phyloP scores from a whole-genome alignment of 805 yeast genomes.

The Lachancea sp. region DNA sequence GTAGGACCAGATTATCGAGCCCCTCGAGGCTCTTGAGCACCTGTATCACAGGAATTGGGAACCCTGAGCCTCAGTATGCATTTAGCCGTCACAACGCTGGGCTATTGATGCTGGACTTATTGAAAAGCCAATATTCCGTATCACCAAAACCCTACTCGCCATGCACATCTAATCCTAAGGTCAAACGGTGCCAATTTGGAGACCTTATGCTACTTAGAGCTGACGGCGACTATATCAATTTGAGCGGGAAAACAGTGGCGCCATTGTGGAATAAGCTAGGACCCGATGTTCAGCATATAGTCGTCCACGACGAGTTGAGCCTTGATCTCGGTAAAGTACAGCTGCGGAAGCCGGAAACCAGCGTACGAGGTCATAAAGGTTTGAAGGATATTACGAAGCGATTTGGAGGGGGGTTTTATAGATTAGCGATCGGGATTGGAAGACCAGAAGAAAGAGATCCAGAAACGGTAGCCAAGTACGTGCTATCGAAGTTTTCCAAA shows the following conservation, averaged over 20 bases:
- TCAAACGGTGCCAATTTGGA: constrained; percentile 14
- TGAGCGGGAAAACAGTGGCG: constrained; percentile 53
- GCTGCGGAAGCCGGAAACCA: constrained; percentile 50
- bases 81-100: constrained; percentile 79
- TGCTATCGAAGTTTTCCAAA: constrained; percentile 46
- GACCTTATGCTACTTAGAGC: constrained; percentile 45
- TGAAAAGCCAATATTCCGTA: constrained; percentile 23
- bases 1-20: neutral
- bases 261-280: constrained; percentile 42
- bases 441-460: constrained; percentile 45
- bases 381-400: constrained; percentile 48
- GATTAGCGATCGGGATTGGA: constrained; percentile 74
- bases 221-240: constrained; percentile 56
- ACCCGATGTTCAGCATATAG: constrained; percentile 41
- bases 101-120: constrained; percentile 43
- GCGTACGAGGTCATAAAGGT: constrained; percentile 83
- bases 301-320: constrained; percentile 76
- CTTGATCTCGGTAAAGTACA: constrained; percentile 60
- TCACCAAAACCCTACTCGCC: constrained; percentile 10
- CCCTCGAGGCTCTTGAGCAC: constrained; percentile 7
- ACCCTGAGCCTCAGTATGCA: constrained; percentile 58
- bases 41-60: constrained; percentile 48
- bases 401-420: constrained; percentile 48
- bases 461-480: constrained; percentile 51
- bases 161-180: constrained; percentile 12